A percentile compares a stretch with the other conserved stretches of the same genome.
These are phyloP conservation scores for Fulvia fulva DNA, from an alignment of 2,329 filamentous ascomycete genomes.

Conservation along the genomic window DNA sequence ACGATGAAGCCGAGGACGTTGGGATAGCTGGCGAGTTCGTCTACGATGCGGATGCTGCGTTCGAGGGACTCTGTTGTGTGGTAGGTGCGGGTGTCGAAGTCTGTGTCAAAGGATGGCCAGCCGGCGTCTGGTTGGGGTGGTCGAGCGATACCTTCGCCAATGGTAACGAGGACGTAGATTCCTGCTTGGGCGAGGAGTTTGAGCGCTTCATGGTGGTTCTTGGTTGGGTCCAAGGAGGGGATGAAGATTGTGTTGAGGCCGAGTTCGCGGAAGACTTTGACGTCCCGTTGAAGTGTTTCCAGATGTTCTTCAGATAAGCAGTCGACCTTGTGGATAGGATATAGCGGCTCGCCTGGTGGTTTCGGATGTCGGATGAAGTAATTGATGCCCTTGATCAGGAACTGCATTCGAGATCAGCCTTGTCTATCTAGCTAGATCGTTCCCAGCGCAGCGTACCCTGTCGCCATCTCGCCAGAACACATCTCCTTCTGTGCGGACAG, in stretches of 20 bases:
- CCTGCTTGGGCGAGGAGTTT: constrained; percentile 16
- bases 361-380: constrained; percentile 14
- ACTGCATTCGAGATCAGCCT: constrained; percentile 4
- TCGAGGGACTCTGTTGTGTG: constrained; percentile 10
- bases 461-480: constrained; percentile 1
- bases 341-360: not conserved
- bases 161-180: constrained; percentile 21
- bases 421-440: not conserved
- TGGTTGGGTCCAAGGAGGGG: constrained; percentile 7
- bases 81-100: constrained; percentile 6
- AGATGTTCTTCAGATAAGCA: constrained; percentile 15
- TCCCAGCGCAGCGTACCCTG: not conserved
- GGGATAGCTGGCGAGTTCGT: constrained; percentile 15
- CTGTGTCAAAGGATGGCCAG: not conserved
- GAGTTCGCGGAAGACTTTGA: constrained; percentile 16
- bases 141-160: constrained; percentile 10
- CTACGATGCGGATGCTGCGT: constrained; percentile 12
- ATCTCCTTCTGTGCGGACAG: constrained; percentile 1
- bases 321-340: constrained; percentile 7
- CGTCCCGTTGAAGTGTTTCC: constrained; percentile 15
- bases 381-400: constrained; percentile 25
- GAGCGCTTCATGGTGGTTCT: constrained; percentile 14
- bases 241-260: constrained; percentile 21
- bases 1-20: constrained; percentile 22
- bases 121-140: not conserved